A percentile compares a stretch with the other conserved stretches of the same genome.
phyloP scores from a whole-genome alignment of 73 alveolate genomes.

The Blepharisma stoltei region DNA sequence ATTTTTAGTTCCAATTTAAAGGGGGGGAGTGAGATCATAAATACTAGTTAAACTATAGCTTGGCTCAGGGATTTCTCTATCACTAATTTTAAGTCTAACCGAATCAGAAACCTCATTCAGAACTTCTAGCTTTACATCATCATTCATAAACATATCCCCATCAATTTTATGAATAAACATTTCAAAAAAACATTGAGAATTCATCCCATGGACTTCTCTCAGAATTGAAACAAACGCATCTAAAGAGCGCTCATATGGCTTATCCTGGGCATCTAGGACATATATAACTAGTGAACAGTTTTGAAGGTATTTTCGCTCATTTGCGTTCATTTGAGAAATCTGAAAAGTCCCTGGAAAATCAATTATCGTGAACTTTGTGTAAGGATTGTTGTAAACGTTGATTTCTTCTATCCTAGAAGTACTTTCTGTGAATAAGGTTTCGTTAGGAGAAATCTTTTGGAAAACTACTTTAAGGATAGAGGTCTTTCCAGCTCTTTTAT shows the following conservation, averaged over 20 bases:
- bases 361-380: slow-evolving; percentile 72
- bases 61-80: slow-evolving; percentile 44
- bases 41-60: slow-evolving; percentile 81
- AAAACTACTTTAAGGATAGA: slow-evolving; percentile 86
- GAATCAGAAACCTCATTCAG: slow-evolving; percentile 52
- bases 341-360: slow-evolving; percentile 91
- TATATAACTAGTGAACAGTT: slow-evolving; percentile 82
- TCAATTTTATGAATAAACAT: slow-evolving; percentile 38
- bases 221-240: slow-evolving; percentile 46
- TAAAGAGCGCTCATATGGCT: slow-evolving; percentile 51
- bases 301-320: slow-evolving; percentile 66
- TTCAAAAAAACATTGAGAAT: slow-evolving; percentile 27
- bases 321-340: slow-evolving; percentile 63
- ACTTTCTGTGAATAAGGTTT: slow-evolving; percentile 81
- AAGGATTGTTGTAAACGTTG: slow-evolving; percentile 79
- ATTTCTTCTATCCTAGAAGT: slow-evolving; percentile 76
- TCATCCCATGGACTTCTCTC: slow-evolving; percentile 19
- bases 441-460: slow-evolving; percentile 85
- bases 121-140: slow-evolving; percentile 39
- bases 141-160: slow-evolving; percentile 28
- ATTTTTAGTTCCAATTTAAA: too few species aligned
- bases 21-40: too few species aligned
- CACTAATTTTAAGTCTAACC: slow-evolving; percentile 45
- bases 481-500: slow-evolving; percentile 78
- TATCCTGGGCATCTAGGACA: slow-evolving; percentile 87